Conservation (phyloP, 805 yeast genomes). For the Maudiozyma barnettii region DNA sequence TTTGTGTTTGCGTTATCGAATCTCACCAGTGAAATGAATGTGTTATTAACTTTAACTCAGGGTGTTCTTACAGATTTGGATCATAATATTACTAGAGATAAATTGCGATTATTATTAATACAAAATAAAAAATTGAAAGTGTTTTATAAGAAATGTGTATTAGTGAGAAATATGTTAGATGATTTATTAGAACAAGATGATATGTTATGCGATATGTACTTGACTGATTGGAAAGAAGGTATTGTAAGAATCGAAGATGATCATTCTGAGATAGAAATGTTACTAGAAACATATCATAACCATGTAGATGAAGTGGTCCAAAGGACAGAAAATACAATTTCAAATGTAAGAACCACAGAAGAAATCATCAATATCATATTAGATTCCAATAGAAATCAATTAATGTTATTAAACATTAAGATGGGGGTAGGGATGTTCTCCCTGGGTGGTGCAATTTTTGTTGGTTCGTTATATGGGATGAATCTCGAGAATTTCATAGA, state of each 20-base stretch:
- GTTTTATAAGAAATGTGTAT: constrained; percentile 72
- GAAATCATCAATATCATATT: constrained; percentile 88
- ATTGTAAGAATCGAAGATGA: constrained; percentile 44
- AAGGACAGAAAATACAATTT: constrained; percentile 62
- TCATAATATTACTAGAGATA: constrained; percentile 67
- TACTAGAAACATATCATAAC: constrained; percentile 81
- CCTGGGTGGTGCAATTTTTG: constrained; percentile 67
- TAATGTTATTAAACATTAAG: constrained; percentile 78
- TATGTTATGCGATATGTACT: constrained; percentile 68
- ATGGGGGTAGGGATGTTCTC: constrained; percentile 79
- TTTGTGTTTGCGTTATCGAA: constrained; percentile 71
- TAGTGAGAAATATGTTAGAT: constrained; percentile 76
- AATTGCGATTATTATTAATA: constrained; percentile 65
- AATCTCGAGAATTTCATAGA: constrained; percentile 88
- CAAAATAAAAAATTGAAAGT: constrained; percentile 79
- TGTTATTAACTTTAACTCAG: constrained; percentile 65
- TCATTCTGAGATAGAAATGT: constrained; percentile 81
- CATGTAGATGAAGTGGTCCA: constrained; percentile 94
- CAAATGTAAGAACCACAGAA: constrained; percentile 87
- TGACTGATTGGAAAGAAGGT: constrained; percentile 51
- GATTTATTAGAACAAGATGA: constrained; percentile 84
- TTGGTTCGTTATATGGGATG: constrained; percentile 93
- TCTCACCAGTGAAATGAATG: constrained; percentile 77
- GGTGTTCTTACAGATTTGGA: constrained; percentile 73
- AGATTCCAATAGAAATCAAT: constrained; percentile 88